Conservation (phyloP, 2,329 filamentous ascomycete species). For the Didymella lethalis region DNA sequence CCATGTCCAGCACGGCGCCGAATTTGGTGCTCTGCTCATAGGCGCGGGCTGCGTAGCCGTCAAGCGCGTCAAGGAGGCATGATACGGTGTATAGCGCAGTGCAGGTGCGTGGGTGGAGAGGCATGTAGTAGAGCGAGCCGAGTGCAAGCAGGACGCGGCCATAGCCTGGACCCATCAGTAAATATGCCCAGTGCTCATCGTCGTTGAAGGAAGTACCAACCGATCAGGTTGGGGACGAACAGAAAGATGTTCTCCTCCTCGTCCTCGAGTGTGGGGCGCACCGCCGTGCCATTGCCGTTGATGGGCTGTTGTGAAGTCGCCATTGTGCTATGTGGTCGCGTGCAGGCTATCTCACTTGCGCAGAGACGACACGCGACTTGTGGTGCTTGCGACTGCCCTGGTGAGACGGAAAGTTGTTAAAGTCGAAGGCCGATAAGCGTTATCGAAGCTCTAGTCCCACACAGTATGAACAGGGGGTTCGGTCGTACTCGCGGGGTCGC, state of each 20-base stretch:
- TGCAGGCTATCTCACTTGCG: conserved; percentile 12
- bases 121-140: conserved; percentile 98
- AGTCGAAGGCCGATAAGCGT: conserved; percentile 46
- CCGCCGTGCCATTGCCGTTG: conserved; percentile 44
- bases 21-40: conserved; percentile 94
- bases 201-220: conserved; percentile 41
- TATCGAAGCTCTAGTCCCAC: conserved; percentile 40
- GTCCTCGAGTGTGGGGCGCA: conserved; percentile 25
- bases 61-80: conserved; percentile 92
- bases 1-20: conserved; percentile 97
- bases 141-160: conserved; percentile 68
- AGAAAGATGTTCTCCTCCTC: conserved; percentile 63
- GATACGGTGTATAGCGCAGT: conserved; percentile 90
- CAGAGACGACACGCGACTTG: conserved; percentile 22
- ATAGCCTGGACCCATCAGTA: conserved; percentile 53
- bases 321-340: conserved; percentile 31
- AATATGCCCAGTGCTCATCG: background rate
- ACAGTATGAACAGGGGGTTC: conserved; percentile 12
- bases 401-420: conserved; percentile 38
- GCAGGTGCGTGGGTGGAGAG: conserved; percentile 94
- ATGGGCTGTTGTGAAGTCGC: conserved; percentile 36
- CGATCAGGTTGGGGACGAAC: conserved; percentile 62
- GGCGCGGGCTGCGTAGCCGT: conserved; percentile 87
- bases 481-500: conserved; percentile 16
- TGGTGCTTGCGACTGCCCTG: conserved; percentile 10